phyloP scores from a whole-genome alignment of 2,329 filamentous ascomycete species.

The Macrophomina tecta region DNA sequence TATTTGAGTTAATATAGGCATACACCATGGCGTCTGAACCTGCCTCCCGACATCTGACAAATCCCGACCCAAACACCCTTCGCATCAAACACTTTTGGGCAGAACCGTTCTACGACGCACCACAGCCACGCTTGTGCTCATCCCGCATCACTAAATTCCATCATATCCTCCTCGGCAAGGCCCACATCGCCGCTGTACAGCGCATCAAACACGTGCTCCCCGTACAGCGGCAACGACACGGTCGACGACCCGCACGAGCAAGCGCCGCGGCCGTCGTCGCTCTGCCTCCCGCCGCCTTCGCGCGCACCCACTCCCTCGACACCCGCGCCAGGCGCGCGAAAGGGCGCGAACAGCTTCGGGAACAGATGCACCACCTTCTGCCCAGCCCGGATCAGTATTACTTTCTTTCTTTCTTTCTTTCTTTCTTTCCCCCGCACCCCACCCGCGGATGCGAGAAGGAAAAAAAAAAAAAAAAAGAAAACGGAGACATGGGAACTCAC shows the following conservation, averaged over 20 bases:
- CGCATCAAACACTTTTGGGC: too few species aligned
- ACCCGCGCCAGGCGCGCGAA: not conserved
- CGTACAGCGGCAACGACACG: not conserved
- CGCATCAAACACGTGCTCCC: slow-evolving; percentile 2
- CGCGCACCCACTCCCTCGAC: not conserved
- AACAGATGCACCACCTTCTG: not conserved
- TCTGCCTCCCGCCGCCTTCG: not conserved
- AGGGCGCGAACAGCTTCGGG: not conserved
- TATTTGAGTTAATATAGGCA: too few species aligned
- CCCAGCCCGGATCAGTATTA: too few species aligned
- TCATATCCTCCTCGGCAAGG: not conserved
- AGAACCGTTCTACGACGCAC: too few species aligned
- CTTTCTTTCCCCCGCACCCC: too few species aligned
- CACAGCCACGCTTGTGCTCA: not conserved
- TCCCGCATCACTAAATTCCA: not conserved
- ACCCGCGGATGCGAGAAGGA: too few species aligned
- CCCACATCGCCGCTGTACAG: not conserved
- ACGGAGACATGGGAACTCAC: not conserved
- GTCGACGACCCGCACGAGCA: not conserved
- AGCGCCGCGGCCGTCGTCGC: not conserved
- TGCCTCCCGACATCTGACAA: too few species aligned
- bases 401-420: too few species aligned
- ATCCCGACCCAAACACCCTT: too few species aligned
- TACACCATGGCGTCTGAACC: too few species aligned
- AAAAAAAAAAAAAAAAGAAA: too few species aligned